These are phyloP conservation scores for Selaginella tamariscina DNA, from an alignment of 75 land plant genomes.

Conservation along the genomic window DNA sequence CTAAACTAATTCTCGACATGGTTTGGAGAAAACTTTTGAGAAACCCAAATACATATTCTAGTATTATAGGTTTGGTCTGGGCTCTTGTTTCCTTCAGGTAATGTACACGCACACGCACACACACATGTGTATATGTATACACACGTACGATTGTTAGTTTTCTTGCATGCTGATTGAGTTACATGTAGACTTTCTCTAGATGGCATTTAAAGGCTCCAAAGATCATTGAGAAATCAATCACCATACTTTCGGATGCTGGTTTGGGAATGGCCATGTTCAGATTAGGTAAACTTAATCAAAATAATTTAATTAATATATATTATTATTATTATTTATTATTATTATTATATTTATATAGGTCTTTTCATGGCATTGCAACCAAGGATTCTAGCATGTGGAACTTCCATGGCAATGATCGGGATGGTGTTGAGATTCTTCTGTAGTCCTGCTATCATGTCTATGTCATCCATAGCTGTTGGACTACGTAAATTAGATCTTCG, in stretches of 20 bases:
- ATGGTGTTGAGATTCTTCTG: too few species aligned
- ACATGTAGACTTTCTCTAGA: conserved; percentile 25
- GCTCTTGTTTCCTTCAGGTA: conserved; percentile 31
- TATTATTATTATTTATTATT: neutral
- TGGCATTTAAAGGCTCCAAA: conserved; percentile 55
- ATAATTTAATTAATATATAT: neutral
- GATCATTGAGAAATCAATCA: conserved; percentile 6
- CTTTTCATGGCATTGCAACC: conserved; percentile 15
- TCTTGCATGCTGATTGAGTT: neutral
- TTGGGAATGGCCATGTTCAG: conserved; percentile 12
- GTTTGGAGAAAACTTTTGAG: conserved; percentile 24
- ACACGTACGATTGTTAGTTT: neutral
- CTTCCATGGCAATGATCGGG: too few species aligned
- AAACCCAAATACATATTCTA: conserved; percentile 30
- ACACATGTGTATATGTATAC: neutral
- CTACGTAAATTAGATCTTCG: too few species aligned
- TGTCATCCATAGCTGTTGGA: too few species aligned
- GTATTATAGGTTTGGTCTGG: conserved; percentile 24
- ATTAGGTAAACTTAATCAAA: neutral
- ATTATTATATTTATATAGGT: neutral
- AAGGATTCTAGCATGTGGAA: conserved; percentile 10
- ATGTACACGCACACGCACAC: neutral
- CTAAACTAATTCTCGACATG: conserved; percentile 15
- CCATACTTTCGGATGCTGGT: conserved; percentile 12
- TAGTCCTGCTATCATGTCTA: too few species aligned